phyloP scores from a whole-genome alignment of 345 rosid genomes.

The Ceriops zippeliana region DNA sequence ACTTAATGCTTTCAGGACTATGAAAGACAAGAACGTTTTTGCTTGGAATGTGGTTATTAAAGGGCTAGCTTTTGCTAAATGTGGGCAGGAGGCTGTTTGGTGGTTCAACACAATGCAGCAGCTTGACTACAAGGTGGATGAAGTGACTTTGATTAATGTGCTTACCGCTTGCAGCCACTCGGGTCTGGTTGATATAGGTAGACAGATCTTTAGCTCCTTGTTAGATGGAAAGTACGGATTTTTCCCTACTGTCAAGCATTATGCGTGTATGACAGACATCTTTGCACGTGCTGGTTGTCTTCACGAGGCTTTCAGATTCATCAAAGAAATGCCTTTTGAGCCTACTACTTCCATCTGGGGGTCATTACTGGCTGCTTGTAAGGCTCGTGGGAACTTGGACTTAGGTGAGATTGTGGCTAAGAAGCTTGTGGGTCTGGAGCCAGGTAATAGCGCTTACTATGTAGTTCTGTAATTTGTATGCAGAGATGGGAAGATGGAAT shows the following conservation, averaged over 20 bases:
- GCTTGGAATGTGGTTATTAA: slow-evolving; percentile 52
- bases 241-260: slow-evolving; percentile 42
- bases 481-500: slow-evolving; percentile 52
- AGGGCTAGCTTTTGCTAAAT: slow-evolving; percentile 45
- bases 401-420: slow-evolving; percentile 41
- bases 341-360: slow-evolving; percentile 55
- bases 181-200: slow-evolving; percentile 39
- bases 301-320: slow-evolving; percentile 37
- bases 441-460: slow-evolving; percentile 41
- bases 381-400: slow-evolving; percentile 38
- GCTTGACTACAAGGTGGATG: slow-evolving; percentile 39
- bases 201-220: slow-evolving; percentile 38
- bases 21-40: slow-evolving; percentile 44
- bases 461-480: slow-evolving; percentile 41
- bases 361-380: slow-evolving; percentile 42
- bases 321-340: slow-evolving; percentile 45
- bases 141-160: slow-evolving; percentile 44
- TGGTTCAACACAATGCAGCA: slow-evolving; percentile 45
- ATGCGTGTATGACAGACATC: slow-evolving; percentile 47
- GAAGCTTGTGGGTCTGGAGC: slow-evolving; percentile 52
- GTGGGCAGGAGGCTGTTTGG: slow-evolving; percentile 43
- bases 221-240: slow-evolving; percentile 43
- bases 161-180: slow-evolving; percentile 55
- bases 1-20: slow-evolving; percentile 32
- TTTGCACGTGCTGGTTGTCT: slow-evolving; percentile 38